phyloP scores from a whole-genome alignment of 495 filamentous ascomycete genomes.

The Talaromyces nanjingensis region DNA sequence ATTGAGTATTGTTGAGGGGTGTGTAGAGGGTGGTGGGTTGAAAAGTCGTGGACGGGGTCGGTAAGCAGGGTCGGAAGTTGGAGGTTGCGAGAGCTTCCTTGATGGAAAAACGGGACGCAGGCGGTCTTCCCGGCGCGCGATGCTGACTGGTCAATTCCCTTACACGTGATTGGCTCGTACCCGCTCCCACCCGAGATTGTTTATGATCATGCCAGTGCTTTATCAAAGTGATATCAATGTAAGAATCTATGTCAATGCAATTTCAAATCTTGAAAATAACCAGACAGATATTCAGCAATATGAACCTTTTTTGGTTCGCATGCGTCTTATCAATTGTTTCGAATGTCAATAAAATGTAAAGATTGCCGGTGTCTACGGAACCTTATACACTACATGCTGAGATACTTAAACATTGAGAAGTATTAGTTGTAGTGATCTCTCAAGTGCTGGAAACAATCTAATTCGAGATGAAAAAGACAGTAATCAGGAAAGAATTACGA shows the following conservation, averaged over 20 bases:
- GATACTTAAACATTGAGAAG: neutral
- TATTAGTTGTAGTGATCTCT: neutral
- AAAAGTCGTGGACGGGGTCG: neutral
- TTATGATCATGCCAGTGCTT: neutral
- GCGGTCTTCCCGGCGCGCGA: conserved; percentile 16
- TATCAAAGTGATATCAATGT: neutral
- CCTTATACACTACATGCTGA: neutral
- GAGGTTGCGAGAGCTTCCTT: conserved; percentile 2
- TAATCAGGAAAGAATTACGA: neutral
- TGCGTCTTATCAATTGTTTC: neutral
- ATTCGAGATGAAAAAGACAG: neutral
- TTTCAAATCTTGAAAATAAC: neutral
- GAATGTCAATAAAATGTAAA: neutral
- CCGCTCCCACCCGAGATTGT: conserved; percentile 10
- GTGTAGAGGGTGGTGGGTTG: neutral
- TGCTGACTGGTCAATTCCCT: conserved; percentile 36
- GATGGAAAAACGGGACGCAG: conserved; percentile 9
- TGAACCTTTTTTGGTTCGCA: neutral
- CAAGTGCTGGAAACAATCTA: neutral
- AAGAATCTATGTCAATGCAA: neutral
- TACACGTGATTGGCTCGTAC: conserved; percentile 36
- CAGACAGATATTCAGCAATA: neutral
- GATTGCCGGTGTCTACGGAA: neutral
- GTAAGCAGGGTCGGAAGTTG: neutral
- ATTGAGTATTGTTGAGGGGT: conserved; percentile 3